phyloP scores from a whole-genome alignment of 148 eudicot species.

The Gaultheria prostrata region DNA sequence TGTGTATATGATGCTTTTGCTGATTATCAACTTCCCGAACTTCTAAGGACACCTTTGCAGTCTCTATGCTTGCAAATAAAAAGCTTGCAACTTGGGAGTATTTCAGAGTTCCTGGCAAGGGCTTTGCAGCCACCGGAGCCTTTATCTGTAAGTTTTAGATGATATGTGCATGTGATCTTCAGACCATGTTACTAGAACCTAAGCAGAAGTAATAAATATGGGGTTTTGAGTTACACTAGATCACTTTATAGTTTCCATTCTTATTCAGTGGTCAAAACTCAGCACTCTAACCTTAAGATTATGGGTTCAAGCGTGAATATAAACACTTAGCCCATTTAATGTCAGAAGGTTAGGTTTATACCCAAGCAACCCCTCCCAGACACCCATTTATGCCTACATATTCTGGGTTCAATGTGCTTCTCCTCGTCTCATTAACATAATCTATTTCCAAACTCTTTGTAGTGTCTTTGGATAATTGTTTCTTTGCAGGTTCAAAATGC shows the following conservation, averaged over 20 bases:
- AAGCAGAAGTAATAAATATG: background rate
- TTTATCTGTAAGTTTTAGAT: conserved; percentile 58
- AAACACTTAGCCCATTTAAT: background rate
- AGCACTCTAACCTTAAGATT: background rate
- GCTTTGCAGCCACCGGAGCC: conserved; percentile 94
- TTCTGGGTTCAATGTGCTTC: background rate
- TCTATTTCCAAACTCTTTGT: background rate
- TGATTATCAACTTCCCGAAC: conserved; percentile 97
- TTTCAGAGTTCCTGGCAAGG: conserved; percentile 77
- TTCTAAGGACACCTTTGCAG: conserved; percentile 94
- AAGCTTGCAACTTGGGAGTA: conserved; percentile 83
- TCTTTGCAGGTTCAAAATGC: conserved; percentile 88
- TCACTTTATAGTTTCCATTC: background rate
- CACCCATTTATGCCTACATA: background rate
- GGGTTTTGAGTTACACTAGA: conserved; percentile 1
- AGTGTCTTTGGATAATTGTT: conserved; percentile 7
- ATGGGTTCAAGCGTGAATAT: background rate
- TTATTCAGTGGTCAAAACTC: background rate
- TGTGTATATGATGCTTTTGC: conserved; percentile 85
- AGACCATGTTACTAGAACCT: background rate
- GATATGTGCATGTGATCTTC: background rate
- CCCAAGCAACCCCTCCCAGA: background rate
- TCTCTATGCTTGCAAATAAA: conserved; percentile 95
- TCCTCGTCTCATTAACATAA: background rate
- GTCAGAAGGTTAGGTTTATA: background rate